phyloP scores from a whole-genome alignment of 208 protist genomes.

The Porcisia hertigi region DNA sequence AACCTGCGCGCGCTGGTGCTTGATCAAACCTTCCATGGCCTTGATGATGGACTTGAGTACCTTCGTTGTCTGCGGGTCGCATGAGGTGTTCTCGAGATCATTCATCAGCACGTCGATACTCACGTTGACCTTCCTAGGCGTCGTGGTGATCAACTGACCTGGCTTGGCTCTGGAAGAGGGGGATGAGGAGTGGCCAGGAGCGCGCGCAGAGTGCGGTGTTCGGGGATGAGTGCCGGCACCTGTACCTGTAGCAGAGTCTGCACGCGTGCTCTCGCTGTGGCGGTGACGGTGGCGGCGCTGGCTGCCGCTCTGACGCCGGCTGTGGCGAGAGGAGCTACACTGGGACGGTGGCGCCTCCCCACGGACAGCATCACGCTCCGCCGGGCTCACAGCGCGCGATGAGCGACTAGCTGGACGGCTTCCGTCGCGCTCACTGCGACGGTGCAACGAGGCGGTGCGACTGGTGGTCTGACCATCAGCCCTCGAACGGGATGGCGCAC shows the following conservation, averaged over 20 bases:
- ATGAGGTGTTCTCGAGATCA: slow-evolving; percentile 32
- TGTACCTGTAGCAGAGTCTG: neutral
- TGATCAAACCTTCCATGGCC: slow-evolving; percentile 33
- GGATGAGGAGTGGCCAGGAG: slow-evolving; percentile 10
- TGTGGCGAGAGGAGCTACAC: slow-evolving; percentile 25
- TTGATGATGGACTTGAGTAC: slow-evolving; percentile 42
- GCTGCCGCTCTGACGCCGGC: slow-evolving; percentile 23
- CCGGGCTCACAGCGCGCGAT: slow-evolving; percentile 23
- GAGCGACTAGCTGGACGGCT: slow-evolving; percentile 26
- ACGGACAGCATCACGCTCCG: slow-evolving; percentile 3
- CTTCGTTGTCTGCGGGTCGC: slow-evolving; percentile 30
- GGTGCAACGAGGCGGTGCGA: slow-evolving; percentile 29
- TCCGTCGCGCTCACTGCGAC: slow-evolving; percentile 23
- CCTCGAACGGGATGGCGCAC: slow-evolving; percentile 2
- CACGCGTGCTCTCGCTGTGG: slow-evolving; percentile 11
- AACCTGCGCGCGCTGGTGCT: slow-evolving; percentile 35
- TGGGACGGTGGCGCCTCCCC: slow-evolving; percentile 6
- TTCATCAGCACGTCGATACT: slow-evolving; percentile 29
- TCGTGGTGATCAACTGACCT: slow-evolving; percentile 27
- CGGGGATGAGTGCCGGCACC: slow-evolving; percentile 5
- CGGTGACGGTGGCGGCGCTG: slow-evolving; percentile 13
- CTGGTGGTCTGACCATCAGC: slow-evolving; percentile 24
- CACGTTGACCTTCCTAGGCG: slow-evolving; percentile 17
- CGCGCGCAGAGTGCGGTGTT: slow-evolving; percentile 3
- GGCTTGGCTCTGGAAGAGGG: slow-evolving; percentile 1